Base-by-base conservation (phyloP, 2,329 filamentous ascomycete genomes). In the Hawksworthiomyces lignivorus region DNA sequence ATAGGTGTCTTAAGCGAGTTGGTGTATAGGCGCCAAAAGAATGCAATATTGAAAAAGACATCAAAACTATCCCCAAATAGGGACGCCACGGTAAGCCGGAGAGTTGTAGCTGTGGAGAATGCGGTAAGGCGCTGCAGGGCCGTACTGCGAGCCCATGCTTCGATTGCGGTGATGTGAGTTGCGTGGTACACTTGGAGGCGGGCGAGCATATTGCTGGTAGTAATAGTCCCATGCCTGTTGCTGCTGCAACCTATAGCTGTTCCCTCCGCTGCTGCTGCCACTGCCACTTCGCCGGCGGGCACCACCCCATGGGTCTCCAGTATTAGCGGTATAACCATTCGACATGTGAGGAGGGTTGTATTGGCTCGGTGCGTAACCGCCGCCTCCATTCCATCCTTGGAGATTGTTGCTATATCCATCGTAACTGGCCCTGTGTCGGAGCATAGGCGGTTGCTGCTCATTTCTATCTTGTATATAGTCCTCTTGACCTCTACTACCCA, bases 21-120 rank as follows among this genome's bases (percentile, higher is more conserved):
- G n/a, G n/a, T n/a, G n/a, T n/a, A n/a, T n/a, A n/a, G n/a, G n/a
- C n/a, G n/a, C n/a, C n/a, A n/a, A 28, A n/a, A 28, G 12, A 24
- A 5, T 12, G 27, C 20, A 15, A 30, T 21, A 21, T 7, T 12
- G 19, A 32, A 33, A 17, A 32, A 3, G 15, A 2, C 28, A 14
- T 6, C 17, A n/a, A 27, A 33, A 39, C 5, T 48, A 74, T n/a
- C 70, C 66, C 72, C 73, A 76, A n/a, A 77, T 74, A 0, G 72
- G 73, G 4, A 62, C 67, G 27, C 70, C 64, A 21, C 65, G 65
- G 50, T 78, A 77, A 6, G 73, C 71, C 5, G 73, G 73, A 4
- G 73, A 74, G 52, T 76, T 74, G 50, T 77, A 76, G 56, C 72
- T 77, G 56, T 77, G 74, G 8, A 77, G 58, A 10, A 77, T 62